These are phyloP conservation scores for Suillus subluteus DNA, from an alignment of 768 basidiomycete genomes.

Conservation along the genomic window DNA sequence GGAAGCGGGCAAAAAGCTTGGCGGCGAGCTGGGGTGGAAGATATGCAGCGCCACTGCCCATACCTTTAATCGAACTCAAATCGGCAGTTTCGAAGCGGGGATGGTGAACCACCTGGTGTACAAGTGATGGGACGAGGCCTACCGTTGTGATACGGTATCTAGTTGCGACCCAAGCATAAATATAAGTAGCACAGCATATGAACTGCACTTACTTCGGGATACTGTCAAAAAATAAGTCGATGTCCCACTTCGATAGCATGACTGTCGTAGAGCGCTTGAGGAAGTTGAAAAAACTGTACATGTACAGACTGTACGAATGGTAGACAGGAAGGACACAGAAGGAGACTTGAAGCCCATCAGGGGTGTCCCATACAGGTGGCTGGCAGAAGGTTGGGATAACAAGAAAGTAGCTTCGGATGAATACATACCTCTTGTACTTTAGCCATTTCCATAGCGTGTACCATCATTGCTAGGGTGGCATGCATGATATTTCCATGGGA, in stretches of 20 bases:
- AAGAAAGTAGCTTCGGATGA: neutral
- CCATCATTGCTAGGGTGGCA: neutral
- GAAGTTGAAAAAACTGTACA: constrained; percentile 48
- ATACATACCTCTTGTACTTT: neutral
- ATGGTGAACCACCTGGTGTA: constrained; percentile 60
- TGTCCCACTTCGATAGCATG: constrained; percentile 58
- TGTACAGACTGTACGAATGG: constrained; percentile 60
- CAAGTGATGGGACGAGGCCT: constrained; percentile 54
- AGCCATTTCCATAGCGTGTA: neutral
- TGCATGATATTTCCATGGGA: neutral
- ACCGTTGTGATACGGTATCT: constrained; percentile 56
- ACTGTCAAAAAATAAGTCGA: constrained; percentile 47
- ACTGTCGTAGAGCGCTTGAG: constrained; percentile 47
- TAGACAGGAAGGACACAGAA: constrained; percentile 64
- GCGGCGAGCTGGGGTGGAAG: constrained; percentile 53
- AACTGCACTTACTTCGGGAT: constrained; percentile 52
- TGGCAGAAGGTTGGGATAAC: constrained; percentile 15
- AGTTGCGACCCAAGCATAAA: neutral
- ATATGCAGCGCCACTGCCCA: constrained; percentile 59
- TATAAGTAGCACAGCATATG: neutral
- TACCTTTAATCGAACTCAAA: constrained; percentile 44
- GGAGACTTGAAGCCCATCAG: constrained; percentile 43
- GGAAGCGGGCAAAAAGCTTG: constrained; percentile 38
- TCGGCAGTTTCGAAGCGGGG: constrained; percentile 45
- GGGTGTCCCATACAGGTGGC: constrained; percentile 40